Conservation (phyloP, 768 basidiomycete species). For the Leucocoprinus leucothites region DNA sequence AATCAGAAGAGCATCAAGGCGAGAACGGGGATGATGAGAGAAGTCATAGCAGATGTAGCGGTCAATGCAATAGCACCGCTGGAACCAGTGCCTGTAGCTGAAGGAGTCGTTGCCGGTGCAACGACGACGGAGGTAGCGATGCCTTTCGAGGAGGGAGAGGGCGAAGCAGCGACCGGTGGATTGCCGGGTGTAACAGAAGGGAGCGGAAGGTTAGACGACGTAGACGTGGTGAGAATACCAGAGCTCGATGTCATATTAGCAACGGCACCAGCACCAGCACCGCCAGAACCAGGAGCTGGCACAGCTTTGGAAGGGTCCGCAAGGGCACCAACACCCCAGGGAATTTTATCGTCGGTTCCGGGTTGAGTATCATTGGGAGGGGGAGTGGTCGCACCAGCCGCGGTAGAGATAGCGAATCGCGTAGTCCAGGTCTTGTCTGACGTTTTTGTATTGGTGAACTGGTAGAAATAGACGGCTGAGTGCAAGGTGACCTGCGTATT, state of each 20-base stretch:
- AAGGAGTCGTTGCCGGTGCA: conserved; percentile 1
- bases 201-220: background rate
- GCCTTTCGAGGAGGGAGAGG: conserved; percentile 5
- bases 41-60: background rate
- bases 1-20: conserved; percentile 5
- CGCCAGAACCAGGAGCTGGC: conserved; percentile 28
- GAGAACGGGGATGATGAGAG: conserved; percentile 5
- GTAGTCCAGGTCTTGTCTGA: conserved; percentile 60
- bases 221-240: background rate
- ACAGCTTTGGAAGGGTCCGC: conserved; percentile 38
- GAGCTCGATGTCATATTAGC: conserved; percentile 8
- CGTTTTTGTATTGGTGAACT: conserved; percentile 52
- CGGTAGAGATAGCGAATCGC: conserved; percentile 69
- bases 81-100: background rate
- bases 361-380: conserved; percentile 56
- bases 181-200: background rate
- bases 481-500: conserved; percentile 52
- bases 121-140: conserved; percentile 1
- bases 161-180: background rate
- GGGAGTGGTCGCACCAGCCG: conserved; percentile 40
- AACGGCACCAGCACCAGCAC: conserved; percentile 10
- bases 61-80: conserved; percentile 10
- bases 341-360: conserved; percentile 45
- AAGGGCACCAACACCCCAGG: conserved; percentile 68
- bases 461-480: conserved; percentile 78